Conservation (phyloP, 2,329 filamentous ascomycete genomes). For the Xylariales sp. region DNA sequence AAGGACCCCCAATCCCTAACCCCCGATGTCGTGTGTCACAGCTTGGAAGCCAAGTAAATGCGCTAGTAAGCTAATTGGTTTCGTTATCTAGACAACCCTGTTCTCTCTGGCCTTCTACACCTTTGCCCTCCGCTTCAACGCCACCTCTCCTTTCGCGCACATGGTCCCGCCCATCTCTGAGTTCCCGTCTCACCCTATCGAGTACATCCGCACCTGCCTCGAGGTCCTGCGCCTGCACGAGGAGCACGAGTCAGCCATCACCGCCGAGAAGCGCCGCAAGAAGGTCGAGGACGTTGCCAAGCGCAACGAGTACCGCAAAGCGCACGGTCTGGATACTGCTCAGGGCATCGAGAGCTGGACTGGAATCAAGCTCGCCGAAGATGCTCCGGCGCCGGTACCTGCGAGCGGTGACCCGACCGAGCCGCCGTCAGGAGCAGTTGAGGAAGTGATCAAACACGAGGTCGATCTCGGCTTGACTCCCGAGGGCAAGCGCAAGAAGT, state of each 20-base stretch:
- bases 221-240: slow-evolving; percentile 75
- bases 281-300: slow-evolving; percentile 84
- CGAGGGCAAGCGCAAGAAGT: slow-evolving; percentile 63
- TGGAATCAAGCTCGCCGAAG: slow-evolving; percentile 19
- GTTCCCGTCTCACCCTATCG: slow-evolving; percentile 65
- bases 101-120: slow-evolving; percentile 66
- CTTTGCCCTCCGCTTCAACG: slow-evolving; percentile 73
- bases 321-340: slow-evolving; percentile 67
- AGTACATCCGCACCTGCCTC: slow-evolving; percentile 59
- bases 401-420: no score
- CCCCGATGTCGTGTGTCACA: no score
- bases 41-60: no score
- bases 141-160: slow-evolving; percentile 73
- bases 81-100: slow-evolving; percentile 53
- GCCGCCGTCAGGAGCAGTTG: no score
- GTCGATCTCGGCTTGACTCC: slow-evolving; percentile 5
- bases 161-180: slow-evolving; percentile 69
- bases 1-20: no score
- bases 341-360: slow-evolving; percentile 16
- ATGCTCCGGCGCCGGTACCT: slow-evolving; percentile 2
- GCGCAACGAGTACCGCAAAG: slow-evolving; percentile 78
- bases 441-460: no score
- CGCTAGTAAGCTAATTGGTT: no score
- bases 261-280: slow-evolving; percentile 66
- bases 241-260: slow-evolving; percentile 63